Percentiles rank a stretch among this genome's conserved stretches.
These are phyloP conservation scores for Trichoderma hamatum DNA, from an alignment of 2,329 filamentous ascomycete species.

Conservation along the genomic window DNA sequence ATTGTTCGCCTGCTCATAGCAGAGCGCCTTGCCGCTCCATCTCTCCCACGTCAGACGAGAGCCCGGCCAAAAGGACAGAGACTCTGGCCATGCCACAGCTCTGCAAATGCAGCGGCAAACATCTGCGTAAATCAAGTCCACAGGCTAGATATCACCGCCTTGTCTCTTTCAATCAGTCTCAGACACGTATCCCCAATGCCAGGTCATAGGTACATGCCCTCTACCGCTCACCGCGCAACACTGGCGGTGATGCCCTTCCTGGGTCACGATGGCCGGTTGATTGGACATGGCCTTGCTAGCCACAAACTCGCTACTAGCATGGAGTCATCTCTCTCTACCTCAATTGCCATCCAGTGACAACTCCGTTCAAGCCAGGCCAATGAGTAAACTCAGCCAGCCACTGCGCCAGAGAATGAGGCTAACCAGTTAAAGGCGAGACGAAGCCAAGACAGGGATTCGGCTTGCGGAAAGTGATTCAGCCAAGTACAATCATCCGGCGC, in stretches of 20 bases:
- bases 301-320: neutral
- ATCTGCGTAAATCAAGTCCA: neutral
- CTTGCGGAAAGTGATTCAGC: neutral
- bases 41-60: neutral
- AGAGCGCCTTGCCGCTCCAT: neutral
- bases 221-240: neutral
- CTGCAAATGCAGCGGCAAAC: neutral
- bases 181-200: conserved; percentile 5
- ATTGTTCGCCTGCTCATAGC: conserved; percentile 1
- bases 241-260: conserved; percentile 14
- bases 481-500: neutral
- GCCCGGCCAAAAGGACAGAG: neutral
- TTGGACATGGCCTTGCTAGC: neutral
- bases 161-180: conserved; percentile 12
- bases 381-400: conserved; percentile 6
- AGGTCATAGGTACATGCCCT: neutral
- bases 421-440: neutral
- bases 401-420: neutral
- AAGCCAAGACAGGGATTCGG: neutral
- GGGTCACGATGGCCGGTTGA: neutral
- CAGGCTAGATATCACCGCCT: neutral
- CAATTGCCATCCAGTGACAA: neutral
- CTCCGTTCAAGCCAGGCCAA: neutral
- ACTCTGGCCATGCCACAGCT: neutral
- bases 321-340: neutral